Conservation (phyloP, 2,329 filamentous ascomycete species). For the Penicillium aurantiogriseum region DNA sequence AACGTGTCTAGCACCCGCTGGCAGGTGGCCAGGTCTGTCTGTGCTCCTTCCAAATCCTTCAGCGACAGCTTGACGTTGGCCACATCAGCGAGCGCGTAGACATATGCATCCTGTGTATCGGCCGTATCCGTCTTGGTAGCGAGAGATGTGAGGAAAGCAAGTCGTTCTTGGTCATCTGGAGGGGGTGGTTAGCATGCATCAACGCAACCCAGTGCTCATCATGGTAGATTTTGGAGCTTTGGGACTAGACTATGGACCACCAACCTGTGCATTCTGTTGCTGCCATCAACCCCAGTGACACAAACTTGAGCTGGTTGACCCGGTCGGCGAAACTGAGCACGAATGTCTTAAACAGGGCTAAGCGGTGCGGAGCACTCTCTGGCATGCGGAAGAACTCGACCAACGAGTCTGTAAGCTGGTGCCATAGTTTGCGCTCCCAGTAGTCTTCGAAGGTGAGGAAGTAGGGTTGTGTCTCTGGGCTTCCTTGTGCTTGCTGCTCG, state of each 20-base stretch:
- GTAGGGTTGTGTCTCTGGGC: conserved; percentile 81
- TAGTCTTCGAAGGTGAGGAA: conserved; percentile 92
- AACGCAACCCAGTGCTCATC: neutral
- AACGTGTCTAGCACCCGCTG: conserved; percentile 87
- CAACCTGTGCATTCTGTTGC: conserved; percentile 67
- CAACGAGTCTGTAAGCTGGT: conserved; percentile 89
- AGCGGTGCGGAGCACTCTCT: conserved; percentile 76
- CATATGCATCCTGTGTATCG: conserved; percentile 89
- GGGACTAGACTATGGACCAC: neutral
- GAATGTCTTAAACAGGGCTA: conserved; percentile 91
- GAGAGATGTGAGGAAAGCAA: conserved; percentile 79
- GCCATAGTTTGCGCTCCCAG: conserved; percentile 99
- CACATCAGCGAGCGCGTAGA: conserved; percentile 88
- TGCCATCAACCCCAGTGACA: conserved; percentile 82
- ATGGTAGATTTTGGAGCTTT: neutral
- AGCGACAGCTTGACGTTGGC: conserved; percentile 83
- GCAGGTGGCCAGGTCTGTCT: conserved; percentile 81
- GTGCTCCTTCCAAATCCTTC: conserved; percentile 74
- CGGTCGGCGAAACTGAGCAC: conserved; percentile 95
- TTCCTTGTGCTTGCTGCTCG: conserved; percentile 82
- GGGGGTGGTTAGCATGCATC: conserved; percentile 13
- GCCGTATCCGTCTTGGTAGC: conserved; percentile 87
- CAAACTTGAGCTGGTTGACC: conserved; percentile 98
- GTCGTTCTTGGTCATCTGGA: conserved; percentile 81
- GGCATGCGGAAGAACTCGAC: conserved; percentile 83